phyloP scores from a whole-genome alignment of 2,329 filamentous ascomycete species.

The Neonectria faginata region DNA sequence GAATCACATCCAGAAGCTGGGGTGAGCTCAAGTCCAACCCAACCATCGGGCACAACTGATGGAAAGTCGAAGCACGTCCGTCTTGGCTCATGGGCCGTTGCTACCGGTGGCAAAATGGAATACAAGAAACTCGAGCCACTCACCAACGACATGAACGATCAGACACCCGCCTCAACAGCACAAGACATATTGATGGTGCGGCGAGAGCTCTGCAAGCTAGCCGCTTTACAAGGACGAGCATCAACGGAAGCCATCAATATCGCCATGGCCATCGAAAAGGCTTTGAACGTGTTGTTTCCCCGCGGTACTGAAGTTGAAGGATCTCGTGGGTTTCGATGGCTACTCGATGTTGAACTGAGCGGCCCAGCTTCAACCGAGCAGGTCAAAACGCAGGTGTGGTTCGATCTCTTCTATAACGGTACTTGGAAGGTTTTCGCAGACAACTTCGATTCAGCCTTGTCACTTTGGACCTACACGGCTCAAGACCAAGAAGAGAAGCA shows the following conservation, averaged over 20 bases:
- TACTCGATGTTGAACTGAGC: not conserved
- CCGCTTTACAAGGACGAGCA: not conserved
- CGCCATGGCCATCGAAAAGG: constrained; percentile 3
- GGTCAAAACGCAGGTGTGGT: no score
- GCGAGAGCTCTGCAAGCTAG: not conserved
- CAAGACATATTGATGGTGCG: not conserved
- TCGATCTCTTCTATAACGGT: not conserved
- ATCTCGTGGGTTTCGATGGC: not conserved
- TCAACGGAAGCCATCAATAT: not conserved
- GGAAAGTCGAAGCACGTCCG: no score
- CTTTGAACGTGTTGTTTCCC: not conserved
- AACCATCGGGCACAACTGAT: no score
- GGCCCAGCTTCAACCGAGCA: not conserved
- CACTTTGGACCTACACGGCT: not conserved
- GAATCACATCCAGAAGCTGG: no score
- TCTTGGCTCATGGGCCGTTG: no score
- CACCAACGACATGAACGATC: no score
- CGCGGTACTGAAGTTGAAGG: not conserved
- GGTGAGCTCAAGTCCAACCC: no score
- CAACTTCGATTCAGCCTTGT: not conserved
- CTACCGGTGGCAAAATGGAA: no score
- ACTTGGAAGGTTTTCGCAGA: constrained; percentile 1
- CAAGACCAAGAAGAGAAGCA: not conserved
- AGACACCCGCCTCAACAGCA: no score
- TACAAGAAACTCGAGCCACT: no score